phyloP scores from a whole-genome alignment of 2,329 filamentous ascomycete genomes.

The Cladosporium sp. region DNA sequence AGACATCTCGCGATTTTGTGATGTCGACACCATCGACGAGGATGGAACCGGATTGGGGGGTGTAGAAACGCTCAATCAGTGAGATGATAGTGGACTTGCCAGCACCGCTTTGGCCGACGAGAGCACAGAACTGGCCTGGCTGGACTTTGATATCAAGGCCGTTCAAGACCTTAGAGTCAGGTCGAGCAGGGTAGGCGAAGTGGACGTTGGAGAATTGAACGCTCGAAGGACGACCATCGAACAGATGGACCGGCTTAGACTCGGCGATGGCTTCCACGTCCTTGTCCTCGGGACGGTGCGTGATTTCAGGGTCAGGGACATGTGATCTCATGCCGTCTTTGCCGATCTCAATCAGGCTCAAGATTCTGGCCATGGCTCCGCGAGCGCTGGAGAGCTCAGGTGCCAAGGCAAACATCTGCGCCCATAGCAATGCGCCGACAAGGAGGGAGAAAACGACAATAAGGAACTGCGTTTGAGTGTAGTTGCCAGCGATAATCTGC shows the following conservation, averaged over 20 bases:
- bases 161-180: slow-evolving; percentile 42
- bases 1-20: slow-evolving; percentile 77
- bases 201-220: slow-evolving; percentile 38
- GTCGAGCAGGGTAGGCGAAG: slow-evolving; percentile 48
- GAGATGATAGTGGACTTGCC: slow-evolving; percentile 90
- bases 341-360: slow-evolving; percentile 52
- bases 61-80: slow-evolving; percentile 93
- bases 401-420: slow-evolving; percentile 72
- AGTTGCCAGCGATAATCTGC: slow-evolving; percentile 65
- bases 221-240: slow-evolving; percentile 12
- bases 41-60: slow-evolving; percentile 77
- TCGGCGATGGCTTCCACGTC: slow-evolving; percentile 15
- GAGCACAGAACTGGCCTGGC: slow-evolving; percentile 76
- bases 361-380: slow-evolving; percentile 60
- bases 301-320: slow-evolving; percentile 23
- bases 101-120: slow-evolving; percentile 90
- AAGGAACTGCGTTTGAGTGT: slow-evolving; percentile 68
- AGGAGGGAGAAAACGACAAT: slow-evolving; percentile 71
- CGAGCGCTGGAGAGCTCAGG: slow-evolving; percentile 70
- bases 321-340: slow-evolving; percentile 7
- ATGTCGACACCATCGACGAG: slow-evolving; percentile 82
- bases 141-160: slow-evolving; percentile 39
- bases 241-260: slow-evolving; percentile 26
- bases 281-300: slow-evolving; percentile 23
- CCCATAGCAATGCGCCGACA: slow-evolving; percentile 70